These are phyloP conservation scores for Trichosanthes truncata DNA, from an alignment of 306 rosid species.

Conservation along the genomic window DNA sequence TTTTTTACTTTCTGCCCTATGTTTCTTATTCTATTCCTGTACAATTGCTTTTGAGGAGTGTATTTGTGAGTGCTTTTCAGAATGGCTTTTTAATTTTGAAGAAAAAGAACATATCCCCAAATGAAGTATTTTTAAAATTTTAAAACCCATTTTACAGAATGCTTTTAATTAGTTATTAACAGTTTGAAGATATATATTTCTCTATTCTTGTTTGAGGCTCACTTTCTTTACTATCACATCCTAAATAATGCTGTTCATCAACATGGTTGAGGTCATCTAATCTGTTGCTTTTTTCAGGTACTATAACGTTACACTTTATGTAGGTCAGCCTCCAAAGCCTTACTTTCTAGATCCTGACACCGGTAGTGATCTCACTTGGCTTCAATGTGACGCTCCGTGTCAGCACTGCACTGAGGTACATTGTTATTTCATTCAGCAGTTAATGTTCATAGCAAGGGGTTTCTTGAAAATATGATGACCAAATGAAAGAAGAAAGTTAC, in stretches of 20 bases:
- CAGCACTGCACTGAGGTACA: slow-evolving; percentile 63
- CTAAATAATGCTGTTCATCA: background rate
- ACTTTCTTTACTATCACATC: background rate
- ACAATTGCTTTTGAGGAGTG: background rate
- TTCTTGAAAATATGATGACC: background rate
- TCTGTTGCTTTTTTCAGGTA: slow-evolving; percentile 37
- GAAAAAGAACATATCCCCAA: background rate
- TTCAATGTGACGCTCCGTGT: slow-evolving; percentile 93
- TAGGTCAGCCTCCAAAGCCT: slow-evolving; percentile 82
- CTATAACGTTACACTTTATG: slow-evolving; percentile 69
- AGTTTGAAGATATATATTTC: background rate
- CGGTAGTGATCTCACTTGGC: slow-evolving; percentile 98
- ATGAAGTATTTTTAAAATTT: background rate
- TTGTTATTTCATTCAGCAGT: background rate
- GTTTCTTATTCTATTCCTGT: background rate
- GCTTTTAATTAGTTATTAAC: background rate
- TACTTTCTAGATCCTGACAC: slow-evolving; percentile 87
- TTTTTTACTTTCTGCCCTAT: background rate
- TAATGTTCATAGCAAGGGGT: background rate
- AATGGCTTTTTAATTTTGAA: background rate
- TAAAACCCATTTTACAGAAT: background rate
- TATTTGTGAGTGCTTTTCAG: background rate
- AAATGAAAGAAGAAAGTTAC: background rate
- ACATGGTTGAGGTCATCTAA: background rate
- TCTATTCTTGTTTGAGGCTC: background rate